Conservation (phyloP, 768 basidiomycete species). For the Suillus subluteus region DNA sequence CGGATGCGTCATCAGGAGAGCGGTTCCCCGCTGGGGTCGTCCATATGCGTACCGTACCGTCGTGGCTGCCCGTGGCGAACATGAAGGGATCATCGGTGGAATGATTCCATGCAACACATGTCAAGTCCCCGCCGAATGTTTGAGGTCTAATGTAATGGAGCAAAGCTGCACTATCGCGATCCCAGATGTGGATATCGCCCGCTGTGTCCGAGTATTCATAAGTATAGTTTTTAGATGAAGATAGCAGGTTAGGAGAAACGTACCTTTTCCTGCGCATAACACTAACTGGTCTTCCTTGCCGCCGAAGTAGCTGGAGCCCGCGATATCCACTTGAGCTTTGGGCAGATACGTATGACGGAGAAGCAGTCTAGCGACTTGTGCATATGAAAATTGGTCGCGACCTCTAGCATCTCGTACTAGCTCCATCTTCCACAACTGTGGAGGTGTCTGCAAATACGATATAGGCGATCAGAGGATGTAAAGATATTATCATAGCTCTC, state of each 20-base stretch:
- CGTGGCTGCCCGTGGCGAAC: slow-evolving; percentile 78
- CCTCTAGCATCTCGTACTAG: slow-evolving; percentile 52
- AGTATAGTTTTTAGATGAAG: slow-evolving; percentile 1
- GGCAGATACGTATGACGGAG: slow-evolving; percentile 77
- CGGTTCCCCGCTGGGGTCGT: slow-evolving; percentile 43
- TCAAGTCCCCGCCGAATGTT: slow-evolving; percentile 67
- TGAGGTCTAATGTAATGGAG: slow-evolving; percentile 73
- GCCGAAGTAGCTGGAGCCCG: slow-evolving; percentile 83
- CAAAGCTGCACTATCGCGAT: slow-evolving; percentile 74
- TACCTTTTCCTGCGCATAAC: slow-evolving; percentile 77
- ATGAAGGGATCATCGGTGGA: slow-evolving; percentile 51
- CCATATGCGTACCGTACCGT: slow-evolving; percentile 78
- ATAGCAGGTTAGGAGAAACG: slow-evolving; percentile 10
- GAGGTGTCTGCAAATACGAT: slow-evolving; percentile 54
- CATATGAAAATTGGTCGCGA: slow-evolving; percentile 37
- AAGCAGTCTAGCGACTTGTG: slow-evolving; percentile 33
- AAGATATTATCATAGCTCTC: not conserved
- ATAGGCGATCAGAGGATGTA: slow-evolving; percentile 8
- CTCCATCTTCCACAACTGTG: slow-evolving; percentile 78
- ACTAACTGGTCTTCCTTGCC: slow-evolving; percentile 80
- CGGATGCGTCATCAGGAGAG: slow-evolving; percentile 29
- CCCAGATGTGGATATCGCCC: slow-evolving; percentile 87
- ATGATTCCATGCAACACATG: slow-evolving; percentile 82
- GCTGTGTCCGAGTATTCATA: slow-evolving; percentile 42
- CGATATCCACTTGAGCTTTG: slow-evolving; percentile 68